Conservation (phyloP, 1,284 basidiomycete genomes). For the Naganishia liquefaciens region DNA sequence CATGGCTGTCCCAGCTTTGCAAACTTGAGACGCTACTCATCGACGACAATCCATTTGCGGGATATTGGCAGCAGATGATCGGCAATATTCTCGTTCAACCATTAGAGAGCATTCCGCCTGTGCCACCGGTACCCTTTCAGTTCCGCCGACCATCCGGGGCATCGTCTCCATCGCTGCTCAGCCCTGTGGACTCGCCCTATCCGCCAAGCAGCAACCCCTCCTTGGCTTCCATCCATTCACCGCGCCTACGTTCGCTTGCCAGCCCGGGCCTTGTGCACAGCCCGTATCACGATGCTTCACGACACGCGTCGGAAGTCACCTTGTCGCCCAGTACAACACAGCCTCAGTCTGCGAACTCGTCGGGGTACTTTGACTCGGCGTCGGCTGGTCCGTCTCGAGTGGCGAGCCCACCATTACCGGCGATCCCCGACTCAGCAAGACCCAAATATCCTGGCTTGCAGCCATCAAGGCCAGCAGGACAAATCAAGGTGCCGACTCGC, state of each 20-base stretch:
- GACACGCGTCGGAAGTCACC: conserved; percentile 19
- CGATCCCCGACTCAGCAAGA: neutral
- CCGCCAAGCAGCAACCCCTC: conserved; percentile 12
- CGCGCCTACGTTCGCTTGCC: neutral
- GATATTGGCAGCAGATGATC: conserved; percentile 84
- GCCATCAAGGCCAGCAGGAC: neutral
- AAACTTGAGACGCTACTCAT: conserved; percentile 82
- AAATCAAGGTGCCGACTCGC: neutral
- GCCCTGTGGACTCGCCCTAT: conserved; percentile 26
- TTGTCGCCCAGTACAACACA: conserved; percentile 8
- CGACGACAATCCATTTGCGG: conserved; percentile 90
- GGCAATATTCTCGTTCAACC: conserved; percentile 60
- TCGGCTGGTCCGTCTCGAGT: conserved; percentile 9
- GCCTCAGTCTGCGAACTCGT: neutral
- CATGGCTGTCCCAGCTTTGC: conserved; percentile 84
- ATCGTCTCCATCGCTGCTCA: conserved; percentile 1
- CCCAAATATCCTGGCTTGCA: neutral
- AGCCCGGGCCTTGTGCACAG: conserved; percentile 18
- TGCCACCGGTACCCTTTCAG: conserved; percentile 24
- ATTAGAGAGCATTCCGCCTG: conserved; percentile 19
- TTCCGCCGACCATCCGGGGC: conserved; percentile 13
- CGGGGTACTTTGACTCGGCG: conserved; percentile 8
- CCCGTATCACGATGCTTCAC: conserved; percentile 12
- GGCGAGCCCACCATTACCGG: conserved; percentile 7
- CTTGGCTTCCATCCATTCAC: conserved; percentile 23